Evolutionary conservation across 352 stramenopile species (phyloP), one percentile per base, ranked within the genome.

Genomic region (Phytophthora sojae): DNA sequence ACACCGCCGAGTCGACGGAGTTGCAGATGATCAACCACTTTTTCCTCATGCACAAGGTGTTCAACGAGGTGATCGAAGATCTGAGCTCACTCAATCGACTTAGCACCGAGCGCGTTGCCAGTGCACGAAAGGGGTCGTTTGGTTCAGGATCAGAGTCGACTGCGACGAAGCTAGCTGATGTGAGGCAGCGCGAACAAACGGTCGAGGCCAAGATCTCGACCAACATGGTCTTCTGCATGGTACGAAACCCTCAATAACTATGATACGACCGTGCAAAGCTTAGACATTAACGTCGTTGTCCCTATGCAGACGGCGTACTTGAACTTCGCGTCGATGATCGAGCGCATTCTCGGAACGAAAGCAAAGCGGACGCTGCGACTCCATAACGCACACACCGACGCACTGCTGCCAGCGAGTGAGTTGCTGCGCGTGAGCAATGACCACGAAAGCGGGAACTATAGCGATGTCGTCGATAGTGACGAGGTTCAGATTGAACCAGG

Each of bases 11-110:
- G 12, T 42, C 66, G 25, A 73, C 60, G 0, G 74, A 87, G 26
- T 49, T 83, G n/a, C 66, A 85, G 49, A 70, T 77, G 19, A 72
- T 83, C 37, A 83, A 83, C 47, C 67, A 83, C 3, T 87, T 87
- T 52, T 71, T 87, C 29, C 57, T 85, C 19, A 69, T 85, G 49
- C 67, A 75, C 19, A 80, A 87, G 44, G 77, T 83, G 12, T 73
- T 85, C 11, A 66, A 81, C 61, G 67, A 83, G 29, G 72, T 75
- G 11, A 75, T 87, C 37, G 76, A 87, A 26, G 80, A 87, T 35
- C 64, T 87, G 49, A 80, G 80, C 58, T 57, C 76, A 6, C 64
- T 87, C 42, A 87, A 78, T 45, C 71, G 63, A 2, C 42, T 83
- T 1, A 77, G 80, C 2, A 64, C 76, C 1, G 62, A 80, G 32